Evolutionary conservation across 2,329 filamentous ascomycete genomes (phyloP).

Genomic region (Falciphora oryzae): DNA sequence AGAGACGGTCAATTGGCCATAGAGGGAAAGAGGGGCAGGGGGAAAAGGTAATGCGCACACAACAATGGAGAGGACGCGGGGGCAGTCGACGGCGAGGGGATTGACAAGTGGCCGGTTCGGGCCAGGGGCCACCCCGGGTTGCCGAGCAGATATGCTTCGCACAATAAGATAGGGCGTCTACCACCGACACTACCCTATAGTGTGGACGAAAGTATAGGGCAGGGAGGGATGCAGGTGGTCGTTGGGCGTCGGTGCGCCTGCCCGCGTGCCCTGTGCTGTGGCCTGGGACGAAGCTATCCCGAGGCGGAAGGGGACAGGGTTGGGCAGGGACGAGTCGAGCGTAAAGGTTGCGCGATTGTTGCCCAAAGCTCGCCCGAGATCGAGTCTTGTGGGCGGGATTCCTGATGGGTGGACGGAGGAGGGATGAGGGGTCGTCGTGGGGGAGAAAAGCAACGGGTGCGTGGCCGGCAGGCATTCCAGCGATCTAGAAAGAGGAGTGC

Average conservation of each 20-base stretch:
- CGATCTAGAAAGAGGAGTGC: neutral
- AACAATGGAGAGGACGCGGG: neutral
- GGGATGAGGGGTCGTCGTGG: neutral
- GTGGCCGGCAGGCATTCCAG: neutral
- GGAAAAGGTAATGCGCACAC: neutral
- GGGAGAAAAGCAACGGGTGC: neutral
- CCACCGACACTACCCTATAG: neutral
- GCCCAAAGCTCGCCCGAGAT: neutral
- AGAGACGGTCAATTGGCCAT: neutral
- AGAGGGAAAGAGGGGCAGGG: neutral
- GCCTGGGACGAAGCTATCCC: neutral
- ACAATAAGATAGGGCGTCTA: neutral
- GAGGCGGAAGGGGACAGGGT: neutral
- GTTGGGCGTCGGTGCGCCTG: conserved; percentile 1
- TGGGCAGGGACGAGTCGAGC: neutral
- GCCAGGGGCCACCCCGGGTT: neutral
- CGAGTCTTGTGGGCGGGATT: neutral
- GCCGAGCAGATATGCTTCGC: neutral
- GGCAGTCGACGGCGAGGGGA: neutral
- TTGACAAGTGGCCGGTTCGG: neutral
- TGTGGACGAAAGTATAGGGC: neutral
- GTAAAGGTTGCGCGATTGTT: neutral
- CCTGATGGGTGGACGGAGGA: neutral
- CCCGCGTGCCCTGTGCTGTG: neutral
- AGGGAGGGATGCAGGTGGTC: neutral